Conservation (phyloP, 768 basidiomycete species). For the Termitomyces sp. region DNA sequence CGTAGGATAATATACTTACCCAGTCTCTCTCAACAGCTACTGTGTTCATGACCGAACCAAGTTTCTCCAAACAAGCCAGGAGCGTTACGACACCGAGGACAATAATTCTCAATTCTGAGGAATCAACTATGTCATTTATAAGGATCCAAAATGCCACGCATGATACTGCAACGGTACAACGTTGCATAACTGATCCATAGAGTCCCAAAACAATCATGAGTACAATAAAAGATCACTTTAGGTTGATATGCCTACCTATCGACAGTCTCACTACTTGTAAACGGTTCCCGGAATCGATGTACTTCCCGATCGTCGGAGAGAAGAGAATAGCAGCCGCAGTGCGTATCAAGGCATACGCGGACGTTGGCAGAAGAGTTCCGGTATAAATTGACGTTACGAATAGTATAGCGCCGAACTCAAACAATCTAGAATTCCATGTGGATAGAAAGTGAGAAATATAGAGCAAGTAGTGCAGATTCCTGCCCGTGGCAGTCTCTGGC, state of each 20-base stretch:
- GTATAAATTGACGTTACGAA: constrained; percentile 21
- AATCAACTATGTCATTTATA: not conserved
- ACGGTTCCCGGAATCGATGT: constrained; percentile 18
- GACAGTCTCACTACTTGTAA: constrained; percentile 20
- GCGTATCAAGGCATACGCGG: constrained; percentile 22
- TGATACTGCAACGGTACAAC: constrained; percentile 17
- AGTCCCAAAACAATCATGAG: not conserved
- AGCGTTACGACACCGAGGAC: constrained; percentile 6
- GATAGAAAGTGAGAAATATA: constrained; percentile 25
- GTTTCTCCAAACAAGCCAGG: constrained; percentile 24
- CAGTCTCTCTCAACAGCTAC: constrained; percentile 26
- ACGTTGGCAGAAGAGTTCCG: constrained; percentile 22
- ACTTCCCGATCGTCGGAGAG: constrained; percentile 18
- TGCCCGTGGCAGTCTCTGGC: not conserved
- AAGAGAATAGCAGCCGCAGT: constrained; percentile 17
- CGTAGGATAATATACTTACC: constrained; percentile 11
- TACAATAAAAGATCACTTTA: not conserved
- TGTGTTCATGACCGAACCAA: constrained; percentile 21
- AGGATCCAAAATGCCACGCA: constrained; percentile 18
- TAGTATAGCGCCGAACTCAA: constrained; percentile 25
- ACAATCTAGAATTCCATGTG: constrained; percentile 26
- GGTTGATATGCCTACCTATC: constrained; percentile 13
- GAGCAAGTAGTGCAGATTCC: constrained; percentile 5
- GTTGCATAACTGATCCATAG: constrained; percentile 14
- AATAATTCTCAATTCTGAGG: not conserved